Base-by-base conservation (phyloP, 495 filamentous ascomycete genomes). In the Ascodesmis nigricans region DNA sequence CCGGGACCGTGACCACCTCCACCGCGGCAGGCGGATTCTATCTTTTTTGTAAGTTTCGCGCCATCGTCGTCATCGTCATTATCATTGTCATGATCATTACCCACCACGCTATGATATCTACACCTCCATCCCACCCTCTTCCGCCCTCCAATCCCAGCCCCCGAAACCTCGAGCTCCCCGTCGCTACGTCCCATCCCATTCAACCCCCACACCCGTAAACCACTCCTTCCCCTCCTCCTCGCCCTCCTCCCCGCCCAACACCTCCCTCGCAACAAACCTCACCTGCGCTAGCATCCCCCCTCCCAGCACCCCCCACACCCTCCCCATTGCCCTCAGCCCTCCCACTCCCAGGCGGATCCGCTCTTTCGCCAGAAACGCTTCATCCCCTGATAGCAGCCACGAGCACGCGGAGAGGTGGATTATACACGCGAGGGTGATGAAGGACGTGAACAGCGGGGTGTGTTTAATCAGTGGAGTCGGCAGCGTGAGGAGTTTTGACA, bases 391-490 rank as follows among this genome's bases (percentile, higher is more conserved):
- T n/a, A 61, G 55, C 35, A 44, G 61, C 63, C 40, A 72, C 40
- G 59, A 77, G 70, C 66, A 68, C 35, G 62, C 62, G 38, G 59
- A 64, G 3, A 73, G 59, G 39, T 73, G 67, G 18, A 73, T 67
- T 46, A 71, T 66, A 4, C 66, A 61, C 0, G 64, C 59, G 40
- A 83, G 65, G 7, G 75, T 81, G 14, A 90, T 58, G 10, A 80
- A 69, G 50, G 80, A 91, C 16, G 75, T 81, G 59, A 91, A 83
- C 56, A 91, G 83, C 15, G 82, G 80, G 1, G 78, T 82, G 57
- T 91, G 80, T 32, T 66, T 69, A 6, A 70, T 59, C 3, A 84
- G 61, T 0, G 76, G 65, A 15, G 71, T 63, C 9, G 78, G 75
- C 29, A 84, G 71, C 10, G 75, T 74, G 15, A 83, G 71, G 39